Conservation (phyloP, 2,329 filamentous ascomycete species). For the Penicillium italicum region DNA sequence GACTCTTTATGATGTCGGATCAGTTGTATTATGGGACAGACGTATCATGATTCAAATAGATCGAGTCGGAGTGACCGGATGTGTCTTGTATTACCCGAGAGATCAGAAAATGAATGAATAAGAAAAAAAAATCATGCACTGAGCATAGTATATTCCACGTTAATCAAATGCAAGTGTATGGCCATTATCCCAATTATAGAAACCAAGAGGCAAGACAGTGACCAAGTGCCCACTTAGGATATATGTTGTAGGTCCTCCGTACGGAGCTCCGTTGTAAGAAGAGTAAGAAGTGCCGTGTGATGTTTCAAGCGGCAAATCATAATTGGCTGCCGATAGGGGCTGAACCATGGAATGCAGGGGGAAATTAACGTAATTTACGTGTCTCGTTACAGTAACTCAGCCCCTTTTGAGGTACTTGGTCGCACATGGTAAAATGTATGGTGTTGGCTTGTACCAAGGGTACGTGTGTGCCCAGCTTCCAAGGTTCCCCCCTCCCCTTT, state of each 20-base stretch:
- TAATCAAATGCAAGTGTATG: background rate
- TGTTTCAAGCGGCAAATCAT: background rate
- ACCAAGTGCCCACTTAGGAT: background rate
- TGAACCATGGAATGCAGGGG: slow-evolving; percentile 16
- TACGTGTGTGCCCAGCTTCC: background rate
- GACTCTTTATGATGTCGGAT: background rate
- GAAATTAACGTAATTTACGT: slow-evolving; percentile 9
- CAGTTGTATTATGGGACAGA: background rate
- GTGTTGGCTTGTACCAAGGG: background rate
- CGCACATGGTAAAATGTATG: slow-evolving; percentile 1
- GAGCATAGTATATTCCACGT: no score
- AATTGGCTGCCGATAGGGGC: background rate
- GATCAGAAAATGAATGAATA: background rate
- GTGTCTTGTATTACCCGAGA: background rate
- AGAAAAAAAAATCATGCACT: no score
- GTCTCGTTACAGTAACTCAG: slow-evolving; percentile 3
- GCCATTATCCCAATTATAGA: background rate
- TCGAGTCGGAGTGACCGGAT: background rate
- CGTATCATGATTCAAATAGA: background rate
- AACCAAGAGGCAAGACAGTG: background rate
- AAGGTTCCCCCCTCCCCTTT: background rate
- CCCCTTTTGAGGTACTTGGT: background rate
- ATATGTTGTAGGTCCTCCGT: background rate
- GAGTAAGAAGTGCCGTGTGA: background rate
- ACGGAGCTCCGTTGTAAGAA: background rate